Evolutionary conservation across 768 basidiomycete genomes (phyloP).

Genomic region (Auriculariales sp.): DNA sequence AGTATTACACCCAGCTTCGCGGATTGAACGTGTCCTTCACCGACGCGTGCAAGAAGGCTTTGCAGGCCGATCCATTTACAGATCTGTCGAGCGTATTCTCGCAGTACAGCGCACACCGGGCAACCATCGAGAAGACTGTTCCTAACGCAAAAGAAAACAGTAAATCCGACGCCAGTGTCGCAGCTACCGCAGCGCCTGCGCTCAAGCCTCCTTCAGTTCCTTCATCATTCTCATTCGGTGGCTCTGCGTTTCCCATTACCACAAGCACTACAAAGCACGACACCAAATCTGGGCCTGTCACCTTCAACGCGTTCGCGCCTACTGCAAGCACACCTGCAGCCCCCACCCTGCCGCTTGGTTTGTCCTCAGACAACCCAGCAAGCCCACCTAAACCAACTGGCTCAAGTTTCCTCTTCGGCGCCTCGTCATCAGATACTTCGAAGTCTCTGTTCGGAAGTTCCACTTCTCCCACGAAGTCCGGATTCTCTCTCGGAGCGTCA

Average conservation of each 20-base stretch:
- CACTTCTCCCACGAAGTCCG: background rate
- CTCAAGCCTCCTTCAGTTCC: background rate
- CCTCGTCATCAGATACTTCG: background rate
- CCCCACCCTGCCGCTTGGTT: slow-evolving; percentile 4
- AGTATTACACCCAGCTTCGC: slow-evolving; percentile 53
- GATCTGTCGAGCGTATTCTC: slow-evolving; percentile 43
- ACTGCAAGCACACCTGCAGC: background rate
- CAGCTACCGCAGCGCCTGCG: background rate
- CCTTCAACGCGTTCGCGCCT: background rate
- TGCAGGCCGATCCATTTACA: slow-evolving; percentile 57
- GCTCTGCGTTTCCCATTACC: background rate
- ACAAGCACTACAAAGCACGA: too few species aligned
- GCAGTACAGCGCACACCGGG: slow-evolving; percentile 43
- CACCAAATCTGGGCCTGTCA: too few species aligned
- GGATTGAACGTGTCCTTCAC: slow-evolving; percentile 59
- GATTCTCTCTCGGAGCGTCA: background rate
- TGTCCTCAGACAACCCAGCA: background rate
- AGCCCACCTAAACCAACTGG: background rate
- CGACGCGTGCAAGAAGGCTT: slow-evolving; percentile 37
- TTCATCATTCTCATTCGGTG: background rate
- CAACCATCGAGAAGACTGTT: slow-evolving; percentile 39
- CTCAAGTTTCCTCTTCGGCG: background rate
- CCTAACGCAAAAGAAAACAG: slow-evolving; percentile 20
- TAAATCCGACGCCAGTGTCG: background rate
- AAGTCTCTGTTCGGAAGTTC: background rate